Percentiles rank a stretch among this genome's conserved stretches.
phyloP scores from a whole-genome alignment of 1,284 basidiomycete species.

The Phaffia rhodozyma region DNA sequence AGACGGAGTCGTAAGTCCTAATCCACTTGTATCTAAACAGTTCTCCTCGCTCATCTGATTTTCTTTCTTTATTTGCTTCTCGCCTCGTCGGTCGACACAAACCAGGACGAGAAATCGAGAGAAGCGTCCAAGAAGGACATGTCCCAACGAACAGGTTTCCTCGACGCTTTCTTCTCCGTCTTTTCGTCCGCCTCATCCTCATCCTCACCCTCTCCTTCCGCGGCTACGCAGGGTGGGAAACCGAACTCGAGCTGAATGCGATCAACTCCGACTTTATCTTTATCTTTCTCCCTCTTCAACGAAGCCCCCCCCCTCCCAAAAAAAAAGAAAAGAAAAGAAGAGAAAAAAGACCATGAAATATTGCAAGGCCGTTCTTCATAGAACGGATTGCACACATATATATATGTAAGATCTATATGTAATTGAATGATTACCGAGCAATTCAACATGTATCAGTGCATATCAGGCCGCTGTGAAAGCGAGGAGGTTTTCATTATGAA shows the following conservation, averaged over 20 bases:
- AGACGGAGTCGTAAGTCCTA: not conserved
- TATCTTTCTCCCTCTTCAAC: no score
- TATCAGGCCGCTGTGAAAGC: no score
- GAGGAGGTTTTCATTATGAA: no score
- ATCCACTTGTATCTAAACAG: no score
- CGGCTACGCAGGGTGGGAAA: conserved; percentile 11
- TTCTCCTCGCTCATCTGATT: not conserved
- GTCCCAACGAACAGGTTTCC: conserved; percentile 1
- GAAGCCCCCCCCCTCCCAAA: no score
- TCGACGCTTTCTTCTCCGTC: conserved; percentile 16
- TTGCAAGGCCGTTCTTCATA: not conserved
- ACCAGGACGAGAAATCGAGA: not conserved
- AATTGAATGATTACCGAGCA: no score
- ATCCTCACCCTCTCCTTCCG: conserved; percentile 20
- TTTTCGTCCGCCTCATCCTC: conserved; percentile 2
- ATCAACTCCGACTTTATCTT: no score
- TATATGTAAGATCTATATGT: no score
- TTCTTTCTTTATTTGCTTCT: not conserved
- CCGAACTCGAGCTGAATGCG: no score
- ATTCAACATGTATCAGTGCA: no score
- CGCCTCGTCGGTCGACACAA: not conserved
- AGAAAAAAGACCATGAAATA: not conserved
- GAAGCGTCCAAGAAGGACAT: not conserved
- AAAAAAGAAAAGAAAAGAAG: not conserved
- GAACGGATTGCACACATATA: no score